Conservation (phyloP, 305 asterid species). For the Caryopteris hybrid region DNA sequence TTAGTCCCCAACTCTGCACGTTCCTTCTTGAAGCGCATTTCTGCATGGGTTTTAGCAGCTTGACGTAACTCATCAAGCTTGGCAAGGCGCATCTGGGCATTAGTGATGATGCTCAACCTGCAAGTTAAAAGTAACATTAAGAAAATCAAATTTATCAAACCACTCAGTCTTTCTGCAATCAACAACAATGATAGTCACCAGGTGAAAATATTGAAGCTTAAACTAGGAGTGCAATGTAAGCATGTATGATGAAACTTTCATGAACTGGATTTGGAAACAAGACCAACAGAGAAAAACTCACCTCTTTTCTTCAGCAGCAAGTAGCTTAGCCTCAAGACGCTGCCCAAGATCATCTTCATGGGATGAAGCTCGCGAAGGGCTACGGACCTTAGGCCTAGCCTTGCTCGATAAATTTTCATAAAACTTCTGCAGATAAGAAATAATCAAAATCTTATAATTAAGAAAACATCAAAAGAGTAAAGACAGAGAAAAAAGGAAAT, state of each 20-base stretch:
- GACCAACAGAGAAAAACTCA: conserved; percentile 12
- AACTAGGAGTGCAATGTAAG: not conserved
- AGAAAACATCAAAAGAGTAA: not conserved
- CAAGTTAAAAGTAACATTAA: conserved; percentile 9
- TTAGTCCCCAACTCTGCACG: conserved; percentile 80
- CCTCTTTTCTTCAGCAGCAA: conserved; percentile 97
- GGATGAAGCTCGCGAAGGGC: conserved; percentile 66
- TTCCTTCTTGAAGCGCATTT: conserved; percentile 72
- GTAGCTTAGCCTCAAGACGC: conserved; percentile 96
- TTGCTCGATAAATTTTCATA: conserved; percentile 80
- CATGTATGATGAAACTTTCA: not conserved
- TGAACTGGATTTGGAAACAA: not conserved
- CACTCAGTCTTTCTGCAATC: not conserved
- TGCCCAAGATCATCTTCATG: conserved; percentile 76
- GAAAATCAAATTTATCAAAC: not conserved
- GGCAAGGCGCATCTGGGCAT: conserved; percentile 83
- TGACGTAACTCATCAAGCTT: conserved; percentile 83
- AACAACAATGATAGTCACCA: not conserved
- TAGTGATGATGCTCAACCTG: conserved; percentile 76
- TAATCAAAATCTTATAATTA: too few relatives aligned
- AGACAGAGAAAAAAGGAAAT: too few relatives aligned
- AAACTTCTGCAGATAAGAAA: conserved; percentile 52
- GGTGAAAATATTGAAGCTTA: not conserved
- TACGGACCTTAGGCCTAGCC: conserved; percentile 84
- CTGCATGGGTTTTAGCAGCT: conserved; percentile 76